Conservation (phyloP, 495 filamentous ascomycete species). For the Echria macrotheca region DNA sequence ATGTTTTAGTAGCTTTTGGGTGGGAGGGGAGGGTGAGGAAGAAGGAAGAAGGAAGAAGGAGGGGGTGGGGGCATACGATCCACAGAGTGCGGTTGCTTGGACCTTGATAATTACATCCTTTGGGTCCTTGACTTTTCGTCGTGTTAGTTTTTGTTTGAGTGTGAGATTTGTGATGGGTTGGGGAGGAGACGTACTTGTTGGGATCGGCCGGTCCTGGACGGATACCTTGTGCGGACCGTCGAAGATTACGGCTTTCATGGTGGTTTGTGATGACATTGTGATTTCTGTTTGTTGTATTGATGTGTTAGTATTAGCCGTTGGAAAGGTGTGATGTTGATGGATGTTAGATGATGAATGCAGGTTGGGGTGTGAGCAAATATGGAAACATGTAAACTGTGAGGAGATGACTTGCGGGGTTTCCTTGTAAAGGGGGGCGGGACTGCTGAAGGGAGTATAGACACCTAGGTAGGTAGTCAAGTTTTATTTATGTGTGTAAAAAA, state of each 20-base stretch:
- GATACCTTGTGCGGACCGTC: slow-evolving; percentile 56
- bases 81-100: slow-evolving; percentile 79
- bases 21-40: not conserved
- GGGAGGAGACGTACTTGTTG: slow-evolving; percentile 40
- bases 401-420: too few relatives aligned
- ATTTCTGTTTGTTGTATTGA: too few relatives aligned
- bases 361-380: too few relatives aligned
- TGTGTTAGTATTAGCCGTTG: too few relatives aligned
- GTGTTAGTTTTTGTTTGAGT: slow-evolving; percentile 33
- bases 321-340: not conserved
- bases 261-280: slow-evolving; percentile 16
- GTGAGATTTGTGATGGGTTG: slow-evolving; percentile 11
- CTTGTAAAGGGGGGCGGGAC: too few relatives aligned
- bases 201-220: slow-evolving; percentile 60
- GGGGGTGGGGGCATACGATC: slow-evolving; percentile 56
- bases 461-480: too few relatives aligned
- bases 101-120: slow-evolving; percentile 85
- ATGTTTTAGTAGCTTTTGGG: slow-evolving; percentile 1
- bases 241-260: slow-evolving; percentile 70
- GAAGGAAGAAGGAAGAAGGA: not conserved
- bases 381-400: too few relatives aligned
- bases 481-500: too few relatives aligned
- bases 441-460: too few relatives aligned
- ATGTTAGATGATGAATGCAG: not conserved
- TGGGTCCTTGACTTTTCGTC: slow-evolving; percentile 54